Percentiles rank a stretch among this genome's conserved stretches.
phyloP scores from a whole-genome alignment of 768 basidiomycete species.

The Sarcodon sp. region DNA sequence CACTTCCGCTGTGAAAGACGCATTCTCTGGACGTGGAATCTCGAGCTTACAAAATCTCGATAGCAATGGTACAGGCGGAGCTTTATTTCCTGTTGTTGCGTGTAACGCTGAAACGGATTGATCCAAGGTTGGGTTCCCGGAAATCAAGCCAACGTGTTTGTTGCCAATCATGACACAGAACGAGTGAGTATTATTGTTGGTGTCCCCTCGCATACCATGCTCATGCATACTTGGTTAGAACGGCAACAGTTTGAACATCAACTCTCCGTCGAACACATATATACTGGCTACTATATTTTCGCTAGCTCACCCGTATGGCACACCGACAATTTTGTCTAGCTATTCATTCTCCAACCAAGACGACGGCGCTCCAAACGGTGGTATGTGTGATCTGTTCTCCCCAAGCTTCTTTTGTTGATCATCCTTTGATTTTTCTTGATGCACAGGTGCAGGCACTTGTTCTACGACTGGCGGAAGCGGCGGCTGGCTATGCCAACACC shows the following conservation, averaged over 20 bases:
- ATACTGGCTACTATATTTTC: conserved; percentile 48
- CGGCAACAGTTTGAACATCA: conserved; percentile 39
- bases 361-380: conserved; percentile 48
- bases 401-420: conserved; percentile 10
- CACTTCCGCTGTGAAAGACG: conserved; percentile 34
- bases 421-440: too few relatives aligned
- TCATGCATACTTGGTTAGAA: conserved; percentile 17
- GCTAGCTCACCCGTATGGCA: conserved; percentile 56
- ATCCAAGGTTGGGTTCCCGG: conserved; percentile 43
- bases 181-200: conserved; percentile 18
- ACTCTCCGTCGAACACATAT: conserved; percentile 56
- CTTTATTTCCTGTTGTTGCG: neutral
- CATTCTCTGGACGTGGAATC: conserved; percentile 40
- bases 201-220: neutral
- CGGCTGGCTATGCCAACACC: conserved; percentile 61
- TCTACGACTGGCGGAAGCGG: conserved; percentile 32
- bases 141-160: conserved; percentile 45
- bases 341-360: conserved; percentile 39
- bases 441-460: conserved; percentile 28
- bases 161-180: conserved; percentile 62
- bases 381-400: conserved; percentile 11
- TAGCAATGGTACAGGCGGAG: conserved; percentile 23
- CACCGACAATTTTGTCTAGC: conserved; percentile 48
- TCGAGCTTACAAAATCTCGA: conserved; percentile 39
- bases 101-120: neutral